Conservation (phyloP, 2,329 filamentous ascomycete genomes). For the Colletotrichum nymphaeae region DNA sequence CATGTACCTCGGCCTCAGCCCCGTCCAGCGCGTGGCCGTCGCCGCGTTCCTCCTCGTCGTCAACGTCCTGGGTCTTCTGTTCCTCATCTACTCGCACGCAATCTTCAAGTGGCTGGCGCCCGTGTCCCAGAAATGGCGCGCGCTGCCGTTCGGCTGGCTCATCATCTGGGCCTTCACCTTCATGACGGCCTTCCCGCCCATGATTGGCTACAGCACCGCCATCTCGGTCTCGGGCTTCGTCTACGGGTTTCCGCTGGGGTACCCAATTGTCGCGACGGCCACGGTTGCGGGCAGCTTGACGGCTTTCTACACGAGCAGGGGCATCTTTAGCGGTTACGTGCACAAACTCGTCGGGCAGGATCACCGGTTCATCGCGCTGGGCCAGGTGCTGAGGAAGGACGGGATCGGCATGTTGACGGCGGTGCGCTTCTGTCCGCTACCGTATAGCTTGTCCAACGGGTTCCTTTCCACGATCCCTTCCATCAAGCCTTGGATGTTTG, state of each 20-base stretch:
- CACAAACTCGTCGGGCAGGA: constrained; percentile 84
- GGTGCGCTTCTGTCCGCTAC: constrained; percentile 91
- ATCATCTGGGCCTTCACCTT: constrained; percentile 83
- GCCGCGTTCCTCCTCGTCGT: constrained; percentile 60
- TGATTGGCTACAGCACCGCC: constrained; percentile 88
- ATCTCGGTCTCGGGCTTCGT: constrained; percentile 66
- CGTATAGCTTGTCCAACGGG: constrained; percentile 93
- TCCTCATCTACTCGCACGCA: constrained; percentile 81
- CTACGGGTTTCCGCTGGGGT: constrained; percentile 72
- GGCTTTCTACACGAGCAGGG: constrained; percentile 84
- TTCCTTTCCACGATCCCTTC: constrained; percentile 95
- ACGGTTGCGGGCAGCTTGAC: constrained; percentile 82
- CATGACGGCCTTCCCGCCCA: constrained; percentile 83
- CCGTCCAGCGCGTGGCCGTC: constrained; percentile 71
- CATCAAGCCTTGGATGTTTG: constrained; percentile 80
- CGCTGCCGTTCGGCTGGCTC: constrained; percentile 76
- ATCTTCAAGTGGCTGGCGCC: constrained; percentile 84
- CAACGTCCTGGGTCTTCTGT: constrained; percentile 71
- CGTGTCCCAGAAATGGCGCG: constrained; percentile 80
- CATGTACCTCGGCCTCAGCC: constrained; percentile 66
- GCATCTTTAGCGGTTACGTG: constrained; percentile 82
- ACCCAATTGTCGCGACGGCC: constrained; percentile 84
- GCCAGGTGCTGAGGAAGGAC: constrained; percentile 89
- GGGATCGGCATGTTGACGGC: constrained; percentile 89
- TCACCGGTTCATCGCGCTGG: constrained; percentile 87